Evolutionary conservation across 2,329 filamentous ascomycete genomes (phyloP).

Genomic region (Fusarium oxysporum): DNA sequence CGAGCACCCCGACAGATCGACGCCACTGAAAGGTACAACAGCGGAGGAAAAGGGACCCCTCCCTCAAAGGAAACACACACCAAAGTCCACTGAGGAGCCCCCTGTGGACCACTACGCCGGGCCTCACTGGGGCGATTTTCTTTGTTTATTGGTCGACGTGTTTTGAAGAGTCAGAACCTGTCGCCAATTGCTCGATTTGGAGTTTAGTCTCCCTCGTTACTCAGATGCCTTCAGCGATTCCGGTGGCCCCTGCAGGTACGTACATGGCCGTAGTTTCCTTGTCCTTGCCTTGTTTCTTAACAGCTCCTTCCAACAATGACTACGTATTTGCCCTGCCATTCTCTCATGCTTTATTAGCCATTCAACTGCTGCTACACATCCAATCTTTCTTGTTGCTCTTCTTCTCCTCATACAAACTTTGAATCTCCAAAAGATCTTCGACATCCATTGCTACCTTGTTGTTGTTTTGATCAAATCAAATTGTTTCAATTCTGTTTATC

Average conservation of each 20-base stretch:
- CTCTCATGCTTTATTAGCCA: constrained; percentile 34
- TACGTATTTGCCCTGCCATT: constrained; percentile 33
- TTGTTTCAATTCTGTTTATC: constrained; percentile 5
- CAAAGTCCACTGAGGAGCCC: constrained; percentile 36
- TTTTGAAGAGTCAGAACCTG: constrained; percentile 25
- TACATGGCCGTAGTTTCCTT: constrained; percentile 34
- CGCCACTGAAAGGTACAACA: constrained; percentile 25
- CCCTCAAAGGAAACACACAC: constrained; percentile 23
- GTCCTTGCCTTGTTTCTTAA: constrained; percentile 39
- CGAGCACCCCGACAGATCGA: constrained; percentile 27
- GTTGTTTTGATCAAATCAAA: constrained; percentile 7
- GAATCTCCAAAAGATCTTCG: constrained; percentile 29
- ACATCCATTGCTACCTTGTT: constrained; percentile 15
- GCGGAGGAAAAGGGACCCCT: background rate
- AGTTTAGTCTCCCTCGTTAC: constrained; percentile 39
- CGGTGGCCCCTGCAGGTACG: constrained; percentile 46
- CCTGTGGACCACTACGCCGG: constrained; percentile 45
- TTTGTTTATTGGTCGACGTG: constrained; percentile 30
- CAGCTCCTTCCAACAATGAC: constrained; percentile 23
- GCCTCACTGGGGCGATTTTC: constrained; percentile 38
- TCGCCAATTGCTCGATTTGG: constrained; percentile 35
- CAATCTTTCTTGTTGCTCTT: constrained; percentile 4
- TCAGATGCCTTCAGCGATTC: constrained; percentile 48
- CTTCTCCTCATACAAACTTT: constrained; percentile 18
- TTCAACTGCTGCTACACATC: constrained; percentile 32